Evolutionary conservation across 1,139 yeast species (phyloP).

Genomic region (Taphrina flavorubra): DNA sequence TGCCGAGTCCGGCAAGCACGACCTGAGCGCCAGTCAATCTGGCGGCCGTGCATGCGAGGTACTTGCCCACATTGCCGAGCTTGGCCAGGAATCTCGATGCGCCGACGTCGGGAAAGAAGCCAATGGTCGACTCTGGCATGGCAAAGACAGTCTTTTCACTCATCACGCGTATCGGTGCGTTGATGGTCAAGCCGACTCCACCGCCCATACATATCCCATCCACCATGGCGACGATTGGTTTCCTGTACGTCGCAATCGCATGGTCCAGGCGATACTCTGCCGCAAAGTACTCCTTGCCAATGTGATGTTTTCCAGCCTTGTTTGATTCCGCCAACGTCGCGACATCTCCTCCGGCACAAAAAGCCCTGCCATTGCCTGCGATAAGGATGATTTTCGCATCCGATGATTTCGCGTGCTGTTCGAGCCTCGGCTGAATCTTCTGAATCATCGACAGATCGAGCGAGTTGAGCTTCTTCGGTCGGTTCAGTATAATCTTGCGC

Average conservation of each 20-base stretch:
- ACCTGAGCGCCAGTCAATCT: conserved; percentile 78
- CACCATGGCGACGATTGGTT: conserved; percentile 83
- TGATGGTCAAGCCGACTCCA: conserved; percentile 90
- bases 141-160: conserved; percentile 90
- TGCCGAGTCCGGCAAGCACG: conserved; percentile 78
- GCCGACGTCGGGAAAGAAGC: conserved; percentile 96
- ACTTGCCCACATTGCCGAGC: conserved; percentile 79
- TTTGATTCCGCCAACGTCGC: conserved; percentile 50
- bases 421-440: conserved; percentile 72
- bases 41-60: conserved; percentile 85
- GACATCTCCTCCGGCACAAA: conserved; percentile 53
- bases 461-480: conserved; percentile 85
- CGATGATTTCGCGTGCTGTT: conserved; percentile 13
- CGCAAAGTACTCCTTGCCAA: conserved; percentile 61
- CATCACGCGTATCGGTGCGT: conserved; percentile 91
- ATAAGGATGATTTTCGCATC: conserved; percentile 30
- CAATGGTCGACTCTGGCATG: conserved; percentile 98
- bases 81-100: conserved; percentile 86
- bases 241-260: conserved; percentile 75
- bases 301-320: conserved; percentile 56
- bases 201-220: conserved; percentile 97
- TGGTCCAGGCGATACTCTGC: conserved; percentile 83
- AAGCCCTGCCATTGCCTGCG: conserved; percentile 49
- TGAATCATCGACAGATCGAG: conserved; percentile 78
- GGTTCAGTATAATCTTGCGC: conserved; percentile 76